Percentiles rank a stretch among this genome's conserved stretches.
Evolutionary conservation across 345 rosid species (phyloP).

Genomic region (Mangifera indica): DNA sequence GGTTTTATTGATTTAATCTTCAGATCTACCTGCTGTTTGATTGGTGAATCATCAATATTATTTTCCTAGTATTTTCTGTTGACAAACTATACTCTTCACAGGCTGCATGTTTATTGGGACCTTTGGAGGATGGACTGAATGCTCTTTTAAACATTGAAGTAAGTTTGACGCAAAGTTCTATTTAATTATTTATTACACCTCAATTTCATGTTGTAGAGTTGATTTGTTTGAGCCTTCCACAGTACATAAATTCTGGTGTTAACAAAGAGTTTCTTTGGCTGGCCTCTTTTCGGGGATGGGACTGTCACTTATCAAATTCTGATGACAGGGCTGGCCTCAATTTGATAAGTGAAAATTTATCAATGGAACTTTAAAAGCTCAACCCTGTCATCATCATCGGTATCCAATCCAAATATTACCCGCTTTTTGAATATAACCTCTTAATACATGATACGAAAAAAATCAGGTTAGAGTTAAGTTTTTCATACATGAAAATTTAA

Average conservation of each 20-base stretch:
- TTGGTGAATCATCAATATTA: conserved; percentile 12
- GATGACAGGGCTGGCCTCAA: not conserved
- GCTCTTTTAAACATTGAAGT: conserved; percentile 95
- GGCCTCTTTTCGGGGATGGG: too few relatives aligned
- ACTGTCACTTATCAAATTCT: too few relatives aligned
- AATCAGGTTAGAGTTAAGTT: too few relatives aligned
- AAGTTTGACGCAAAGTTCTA: conserved; percentile 34
- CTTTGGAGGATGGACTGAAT: conserved; percentile 88
- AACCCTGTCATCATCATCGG: too few relatives aligned
- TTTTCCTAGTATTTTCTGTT: conserved; percentile 17
- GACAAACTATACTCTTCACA: conserved; percentile 34
- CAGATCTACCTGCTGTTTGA: conserved; percentile 20
- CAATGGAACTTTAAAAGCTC: too few relatives aligned
- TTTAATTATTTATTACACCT: conserved; percentile 6
- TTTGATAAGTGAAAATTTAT: not conserved
- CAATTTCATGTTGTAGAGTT: not conserved
- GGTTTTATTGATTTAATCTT: conserved; percentile 26
- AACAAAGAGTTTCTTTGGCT: not conserved
- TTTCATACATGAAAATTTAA: too few relatives aligned
- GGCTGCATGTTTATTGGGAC: conserved; percentile 67
- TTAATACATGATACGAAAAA: too few relatives aligned
- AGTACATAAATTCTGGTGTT: not conserved
- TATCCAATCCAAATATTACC: too few relatives aligned
- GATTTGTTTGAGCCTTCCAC: not conserved
- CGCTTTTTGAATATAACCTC: too few relatives aligned